A percentile compares a stretch with the other conserved stretches of the same genome.
phyloP scores from a whole-genome alignment of 768 basidiomycete species.

The Porphyrellus cyaneotinctus region DNA sequence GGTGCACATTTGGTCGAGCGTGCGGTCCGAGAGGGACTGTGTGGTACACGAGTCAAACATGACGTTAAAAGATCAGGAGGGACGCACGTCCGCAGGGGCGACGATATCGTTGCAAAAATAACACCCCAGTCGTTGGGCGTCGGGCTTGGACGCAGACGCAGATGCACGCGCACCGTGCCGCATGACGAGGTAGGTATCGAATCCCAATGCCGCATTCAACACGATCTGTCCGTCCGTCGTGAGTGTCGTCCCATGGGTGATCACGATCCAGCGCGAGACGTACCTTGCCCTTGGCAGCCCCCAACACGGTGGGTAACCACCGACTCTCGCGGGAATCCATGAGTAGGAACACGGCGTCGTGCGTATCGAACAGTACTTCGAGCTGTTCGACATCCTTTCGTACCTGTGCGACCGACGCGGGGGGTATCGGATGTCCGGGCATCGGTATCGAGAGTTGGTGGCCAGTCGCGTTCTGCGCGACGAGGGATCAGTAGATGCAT shows the following conservation, averaged over 20 bases:
- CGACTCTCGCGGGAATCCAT: constrained; percentile 99
- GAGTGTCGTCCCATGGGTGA: background rate
- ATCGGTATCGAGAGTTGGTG: constrained; percentile 84
- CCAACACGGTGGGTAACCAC: constrained; percentile 92
- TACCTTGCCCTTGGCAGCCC: constrained; percentile 81
- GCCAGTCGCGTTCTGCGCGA: constrained; percentile 73
- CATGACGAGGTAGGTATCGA: constrained; percentile 97
- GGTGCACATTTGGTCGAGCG: constrained; percentile 98
- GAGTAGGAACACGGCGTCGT: constrained; percentile 88
- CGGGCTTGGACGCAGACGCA: constrained; percentile 10
- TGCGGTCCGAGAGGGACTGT: constrained; percentile 77
- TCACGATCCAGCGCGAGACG: background rate
- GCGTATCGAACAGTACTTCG: constrained; percentile 73
- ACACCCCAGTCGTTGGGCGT: constrained; percentile 65
- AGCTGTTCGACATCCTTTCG: constrained; percentile 68
- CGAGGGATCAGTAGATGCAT: background rate
- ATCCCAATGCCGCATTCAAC: constrained; percentile 91
- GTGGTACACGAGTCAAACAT: background rate
- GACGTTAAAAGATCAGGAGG: background rate
- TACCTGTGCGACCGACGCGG: constrained; percentile 48
- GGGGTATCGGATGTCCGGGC: constrained; percentile 92
- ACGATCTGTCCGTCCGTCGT: constrained; percentile 57
- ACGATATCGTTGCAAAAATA: constrained; percentile 99
- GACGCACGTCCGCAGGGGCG: constrained; percentile 84
- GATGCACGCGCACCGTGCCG: constrained; percentile 72